A percentile compares a stretch with the other conserved stretches of the same genome.
phyloP scores from a whole-genome alignment of 768 basidiomycete genomes.

The Exsudoporus frostii region DNA sequence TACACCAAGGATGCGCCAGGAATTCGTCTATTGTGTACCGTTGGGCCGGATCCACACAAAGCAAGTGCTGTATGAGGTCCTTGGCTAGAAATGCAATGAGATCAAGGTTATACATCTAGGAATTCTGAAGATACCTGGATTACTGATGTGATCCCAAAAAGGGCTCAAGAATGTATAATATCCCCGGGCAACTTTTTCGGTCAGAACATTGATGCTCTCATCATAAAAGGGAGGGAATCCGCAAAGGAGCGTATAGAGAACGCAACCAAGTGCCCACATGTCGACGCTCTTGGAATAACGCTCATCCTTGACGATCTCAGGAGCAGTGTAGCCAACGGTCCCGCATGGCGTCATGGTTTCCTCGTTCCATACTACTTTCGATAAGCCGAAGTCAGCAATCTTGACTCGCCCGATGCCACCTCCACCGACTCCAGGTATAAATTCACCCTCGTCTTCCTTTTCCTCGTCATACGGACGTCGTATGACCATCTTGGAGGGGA shows the following conservation, averaged over 20 bases:
- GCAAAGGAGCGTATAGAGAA: constrained; percentile 96
- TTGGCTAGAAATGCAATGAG: constrained; percentile 57
- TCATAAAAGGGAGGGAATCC: constrained; percentile 99
- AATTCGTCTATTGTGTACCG: constrained; percentile 99
- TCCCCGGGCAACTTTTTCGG: constrained; percentile 96
- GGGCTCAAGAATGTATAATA: constrained; percentile 98
- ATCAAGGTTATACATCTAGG: background rate
- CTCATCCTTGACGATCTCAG: constrained; percentile 99
- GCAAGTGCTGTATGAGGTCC: constrained; percentile 89
- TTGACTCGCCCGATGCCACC: constrained; percentile 98
- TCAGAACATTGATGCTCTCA: constrained; percentile 95
- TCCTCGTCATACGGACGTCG: constrained; percentile 94
- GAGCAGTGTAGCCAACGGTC: constrained; percentile 99
- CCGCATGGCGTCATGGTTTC: constrained; percentile 99
- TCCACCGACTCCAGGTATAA: constrained; percentile 85
- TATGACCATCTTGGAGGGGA: constrained; percentile 74
- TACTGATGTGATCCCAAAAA: constrained; percentile 97
- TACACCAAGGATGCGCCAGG: constrained; percentile 94
- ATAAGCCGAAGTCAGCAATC: constrained; percentile 97
- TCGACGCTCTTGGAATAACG: constrained; percentile 95
- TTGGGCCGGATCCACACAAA: constrained; percentile 93
- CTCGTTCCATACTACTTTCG: constrained; percentile 98
- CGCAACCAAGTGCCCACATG: constrained; percentile 99
- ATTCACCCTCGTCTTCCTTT: constrained; percentile 98
- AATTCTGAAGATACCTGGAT: constrained; percentile 50